Evolutionary conservation across 306 rosid species (phyloP), one percentile per base, ranked within the genome.

Genomic region (Fragaria ananassa): DNA sequence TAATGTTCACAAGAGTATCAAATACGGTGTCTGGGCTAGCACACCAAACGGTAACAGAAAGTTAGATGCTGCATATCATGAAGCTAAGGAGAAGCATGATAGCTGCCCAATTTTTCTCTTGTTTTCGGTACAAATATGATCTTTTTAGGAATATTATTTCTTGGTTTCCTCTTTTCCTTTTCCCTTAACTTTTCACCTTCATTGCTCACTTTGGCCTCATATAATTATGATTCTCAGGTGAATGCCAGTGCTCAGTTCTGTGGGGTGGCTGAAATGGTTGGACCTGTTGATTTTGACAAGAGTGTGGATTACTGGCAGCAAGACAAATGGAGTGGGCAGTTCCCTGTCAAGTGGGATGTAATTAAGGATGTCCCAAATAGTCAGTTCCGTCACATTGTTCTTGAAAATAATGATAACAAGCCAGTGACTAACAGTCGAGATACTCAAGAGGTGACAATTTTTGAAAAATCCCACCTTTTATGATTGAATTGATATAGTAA

Each of bases 201-300:
- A 29, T 37, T 45, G 8, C 70, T 51, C 51, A 57, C 51, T 34
- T 81, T 23, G 4, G 56, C 71, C 72, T 68, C 56, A 51, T 47
- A 65, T 37, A 21, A 41, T 77, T 34, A 23, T 76, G 41, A 74
- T 62, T 61, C 81, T 72, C 82, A 91, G 97, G 97, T 92, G 54
- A 92, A 92, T 89, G 97, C 97, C 21, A 92, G 97, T 87, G 90
- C 97, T 79, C 97, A 92, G 84, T 92, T 92, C 80, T 92, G 97
- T 84, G 97, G 97, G 77, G 93, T 92, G 74, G 95, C 97, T 78
- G 97, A 92, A 86, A 92, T 92, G 97, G 66, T 89, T 71, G 97
- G 97, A 78, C 90, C 95, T 79, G 97, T 92, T 72, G 91, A 92
- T 82, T 92, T 92, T 81, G 97, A 92, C 81, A 89, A 89, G 83